A percentile compares a stretch with the other conserved stretches of the same genome.
Conservation (phyloP, 2,329 filamentous ascomycete genomes). For the Pestalotiopsis sp. region DNA sequence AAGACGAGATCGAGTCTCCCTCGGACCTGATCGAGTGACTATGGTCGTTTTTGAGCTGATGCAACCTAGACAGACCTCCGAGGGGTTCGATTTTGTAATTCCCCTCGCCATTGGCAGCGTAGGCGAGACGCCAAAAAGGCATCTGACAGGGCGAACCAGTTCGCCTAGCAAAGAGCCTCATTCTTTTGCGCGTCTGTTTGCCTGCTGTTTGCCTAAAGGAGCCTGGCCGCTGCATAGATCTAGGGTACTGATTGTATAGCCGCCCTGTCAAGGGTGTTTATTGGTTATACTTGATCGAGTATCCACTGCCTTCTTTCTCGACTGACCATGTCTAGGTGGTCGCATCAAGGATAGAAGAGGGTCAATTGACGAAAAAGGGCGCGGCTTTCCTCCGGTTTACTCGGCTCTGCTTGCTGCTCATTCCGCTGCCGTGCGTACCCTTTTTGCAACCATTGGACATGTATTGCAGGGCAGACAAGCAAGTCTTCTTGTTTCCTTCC, state of each 20-base stretch:
- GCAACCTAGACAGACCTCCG: neutral
- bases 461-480: too few relatives aligned
- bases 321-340: too few relatives aligned
- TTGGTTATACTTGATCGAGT: neutral
- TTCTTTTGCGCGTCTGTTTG: neutral
- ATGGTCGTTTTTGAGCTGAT: neutral
- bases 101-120: neutral
- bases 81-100: neutral
- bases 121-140: too few relatives aligned
- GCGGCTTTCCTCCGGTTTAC: too few relatives aligned
- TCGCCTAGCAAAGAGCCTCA: slow-evolving; percentile 9
- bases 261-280: neutral
- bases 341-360: too few relatives aligned
- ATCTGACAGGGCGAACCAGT: slow-evolving; percentile 6
- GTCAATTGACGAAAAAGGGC: too few relatives aligned
- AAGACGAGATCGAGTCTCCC: neutral
- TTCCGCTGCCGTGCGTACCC: too few relatives aligned
- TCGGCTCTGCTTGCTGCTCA: too few relatives aligned
- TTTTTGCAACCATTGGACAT: too few relatives aligned
- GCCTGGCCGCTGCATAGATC: neutral
- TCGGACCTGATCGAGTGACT: neutral
- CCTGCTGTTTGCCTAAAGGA: slow-evolving; percentile 5
- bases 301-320: neutral
- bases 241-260: neutral
- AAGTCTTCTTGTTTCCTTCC: neutral